Evolutionary conservation across 2,329 filamentous ascomycete species (phyloP).

Genomic region (Geosmithia morbida): DNA sequence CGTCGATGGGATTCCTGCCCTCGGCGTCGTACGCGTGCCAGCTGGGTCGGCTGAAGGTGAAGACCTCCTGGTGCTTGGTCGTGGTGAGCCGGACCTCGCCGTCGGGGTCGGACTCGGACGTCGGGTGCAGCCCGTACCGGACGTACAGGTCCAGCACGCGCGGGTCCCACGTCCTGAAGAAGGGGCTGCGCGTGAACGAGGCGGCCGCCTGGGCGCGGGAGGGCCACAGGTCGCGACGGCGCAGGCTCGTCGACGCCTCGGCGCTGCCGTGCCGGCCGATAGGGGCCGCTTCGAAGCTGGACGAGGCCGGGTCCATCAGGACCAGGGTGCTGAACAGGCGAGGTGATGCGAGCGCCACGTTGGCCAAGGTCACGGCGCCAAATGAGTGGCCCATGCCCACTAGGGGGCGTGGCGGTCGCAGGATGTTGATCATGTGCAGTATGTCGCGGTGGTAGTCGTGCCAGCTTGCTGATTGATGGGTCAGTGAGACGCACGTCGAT

Average conservation of each 20-base stretch:
- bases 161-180: slow-evolving; percentile 73
- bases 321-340: slow-evolving; percentile 63
- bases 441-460: slow-evolving; percentile 75
- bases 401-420: slow-evolving; percentile 66
- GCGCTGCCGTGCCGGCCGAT: slow-evolving; percentile 14
- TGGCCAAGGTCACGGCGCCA: slow-evolving; percentile 60
- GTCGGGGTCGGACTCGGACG: slow-evolving; percentile 26
- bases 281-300: slow-evolving; percentile 24
- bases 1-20: slow-evolving; percentile 15
- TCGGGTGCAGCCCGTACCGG: slow-evolving; percentile 51
- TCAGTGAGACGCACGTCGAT: neutral
- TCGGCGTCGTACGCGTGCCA: slow-evolving; percentile 26
- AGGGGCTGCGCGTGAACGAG: slow-evolving; percentile 47
- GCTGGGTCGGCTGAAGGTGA: slow-evolving; percentile 56
- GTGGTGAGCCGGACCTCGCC: slow-evolving; percentile 56
- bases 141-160: slow-evolving; percentile 54
- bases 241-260: slow-evolving; percentile 47
- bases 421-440: slow-evolving; percentile 70
- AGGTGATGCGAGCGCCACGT: slow-evolving; percentile 64
- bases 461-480: slow-evolving; percentile 52
- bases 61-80: slow-evolving; percentile 68
- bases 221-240: slow-evolving; percentile 71
- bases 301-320: slow-evolving; percentile 75
- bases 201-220: slow-evolving; percentile 53
- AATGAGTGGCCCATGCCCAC: slow-evolving; percentile 83